Conservation (phyloP, 108 stramenopile species). For the Pseudonitzschia multistriata region DNA sequence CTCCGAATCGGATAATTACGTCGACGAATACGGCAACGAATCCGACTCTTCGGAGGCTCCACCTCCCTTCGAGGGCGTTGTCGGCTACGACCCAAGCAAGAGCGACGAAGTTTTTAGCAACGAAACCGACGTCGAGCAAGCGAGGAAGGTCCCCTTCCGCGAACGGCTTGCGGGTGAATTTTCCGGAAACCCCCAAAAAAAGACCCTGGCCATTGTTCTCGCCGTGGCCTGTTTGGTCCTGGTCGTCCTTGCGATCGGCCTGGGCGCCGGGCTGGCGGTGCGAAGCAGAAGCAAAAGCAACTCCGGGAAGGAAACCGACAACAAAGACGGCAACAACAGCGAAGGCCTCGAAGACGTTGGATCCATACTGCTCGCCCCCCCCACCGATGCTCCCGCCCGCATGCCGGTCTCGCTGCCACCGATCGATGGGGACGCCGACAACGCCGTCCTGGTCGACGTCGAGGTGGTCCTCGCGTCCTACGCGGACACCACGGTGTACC, state of each 20-base stretch:
- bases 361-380: neutral
- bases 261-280: neutral
- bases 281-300: too few species aligned
- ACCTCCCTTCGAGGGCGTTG: neutral
- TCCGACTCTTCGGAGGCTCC: neutral
- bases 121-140: neutral
- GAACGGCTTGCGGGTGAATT: neutral
- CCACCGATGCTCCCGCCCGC: neutral
- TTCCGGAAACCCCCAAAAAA: neutral
- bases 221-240: neutral
- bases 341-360: too few species aligned
- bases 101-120: neutral
- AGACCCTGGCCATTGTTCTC: neutral
- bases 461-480: neutral
- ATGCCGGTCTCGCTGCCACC: neutral
- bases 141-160: neutral
- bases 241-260: neutral
- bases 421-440: neutral
- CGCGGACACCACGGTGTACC: conserved; percentile 6
- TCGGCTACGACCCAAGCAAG: neutral
- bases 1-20: too few species aligned
- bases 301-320: neutral
- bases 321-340: neutral
- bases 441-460: neutral
- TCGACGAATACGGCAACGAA: too few species aligned